Percentiles rank a stretch among this genome's conserved stretches.
phyloP scores from a whole-genome alignment of 306 rosid genomes.

The Pyrus betulifolia region DNA sequence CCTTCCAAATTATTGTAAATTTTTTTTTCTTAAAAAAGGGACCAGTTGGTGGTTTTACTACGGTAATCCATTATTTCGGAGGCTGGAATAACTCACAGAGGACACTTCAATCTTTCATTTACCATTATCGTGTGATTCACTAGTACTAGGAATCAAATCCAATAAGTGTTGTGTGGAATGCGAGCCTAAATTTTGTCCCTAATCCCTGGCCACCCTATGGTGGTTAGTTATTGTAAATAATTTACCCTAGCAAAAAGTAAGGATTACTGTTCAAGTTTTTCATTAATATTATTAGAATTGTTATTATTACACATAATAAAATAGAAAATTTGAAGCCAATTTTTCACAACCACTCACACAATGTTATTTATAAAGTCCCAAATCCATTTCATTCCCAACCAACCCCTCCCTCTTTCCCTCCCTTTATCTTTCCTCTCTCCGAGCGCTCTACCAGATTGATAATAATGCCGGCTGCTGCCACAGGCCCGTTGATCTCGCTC shows the following conservation, averaged over 20 bases:
- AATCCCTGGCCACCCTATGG: too few relatives aligned
- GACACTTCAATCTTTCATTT: too few relatives aligned
- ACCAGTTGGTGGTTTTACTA: too few relatives aligned
- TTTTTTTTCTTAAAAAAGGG: too few relatives aligned
- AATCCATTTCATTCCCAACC: constrained; percentile 9
- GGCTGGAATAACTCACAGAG: too few relatives aligned
- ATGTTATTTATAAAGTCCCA: background rate
- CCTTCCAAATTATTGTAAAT: too few relatives aligned
- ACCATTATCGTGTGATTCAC: rapidly evolving
- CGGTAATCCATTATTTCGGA: rapidly evolving
- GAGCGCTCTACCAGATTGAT: background rate
- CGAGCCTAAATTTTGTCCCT: rapidly evolving
- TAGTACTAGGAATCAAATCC: rapidly evolving
- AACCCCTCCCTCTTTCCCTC: constrained; percentile 2
- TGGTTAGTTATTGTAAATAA: too few relatives aligned
- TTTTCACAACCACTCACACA: constrained; percentile 6
- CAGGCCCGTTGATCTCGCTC: constrained; percentile 24
- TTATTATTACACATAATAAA: too few relatives aligned
- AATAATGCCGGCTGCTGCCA: constrained; percentile 30
- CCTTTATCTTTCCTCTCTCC: background rate
- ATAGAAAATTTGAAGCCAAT: background rate
- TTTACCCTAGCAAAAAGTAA: background rate
- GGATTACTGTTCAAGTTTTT: background rate
- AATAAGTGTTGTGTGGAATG: rapidly evolving
- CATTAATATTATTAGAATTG: background rate